These are phyloP conservation scores for Plenodomus biglobosus DNA, from an alignment of 2,329 filamentous ascomycete genomes.

Conservation along the genomic window DNA sequence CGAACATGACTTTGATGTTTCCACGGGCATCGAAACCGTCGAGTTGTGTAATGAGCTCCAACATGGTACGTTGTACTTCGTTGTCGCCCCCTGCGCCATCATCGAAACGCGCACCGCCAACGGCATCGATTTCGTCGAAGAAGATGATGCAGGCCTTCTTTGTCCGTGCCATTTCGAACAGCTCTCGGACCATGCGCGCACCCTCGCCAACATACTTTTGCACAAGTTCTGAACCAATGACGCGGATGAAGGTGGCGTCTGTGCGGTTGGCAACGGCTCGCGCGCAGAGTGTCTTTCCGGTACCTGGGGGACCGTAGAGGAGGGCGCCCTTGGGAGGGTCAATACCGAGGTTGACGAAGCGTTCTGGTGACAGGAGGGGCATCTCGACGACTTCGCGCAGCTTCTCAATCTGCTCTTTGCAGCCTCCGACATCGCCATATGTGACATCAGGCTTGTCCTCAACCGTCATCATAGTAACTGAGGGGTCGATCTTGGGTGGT, in stretches of 20 bases:
- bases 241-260: slow-evolving; percentile 96
- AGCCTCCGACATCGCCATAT: slow-evolving; percentile 97
- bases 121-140: slow-evolving; percentile 97
- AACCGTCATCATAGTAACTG: slow-evolving; percentile 99
- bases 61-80: slow-evolving; percentile 96
- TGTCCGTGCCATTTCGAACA: slow-evolving; percentile 98
- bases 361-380: slow-evolving; percentile 92
- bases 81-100: slow-evolving; percentile 97
- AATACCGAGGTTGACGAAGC: slow-evolving; percentile 98
- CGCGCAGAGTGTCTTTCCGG: slow-evolving; percentile 98
- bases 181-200: slow-evolving; percentile 95
- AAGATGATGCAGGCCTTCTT: slow-evolving; percentile 99
- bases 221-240: slow-evolving; percentile 95
- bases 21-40: slow-evolving; percentile 95
- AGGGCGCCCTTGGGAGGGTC: slow-evolving; percentile 97
- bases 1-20: slow-evolving; percentile 99
- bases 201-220: slow-evolving; percentile 99
- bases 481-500: slow-evolving; percentile 97
- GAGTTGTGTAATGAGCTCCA: slow-evolving; percentile 95
- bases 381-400: slow-evolving; percentile 98
- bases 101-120: slow-evolving; percentile 93
- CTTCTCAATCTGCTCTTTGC: slow-evolving; percentile 99
- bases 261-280: slow-evolving; percentile 97
- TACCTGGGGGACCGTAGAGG: slow-evolving; percentile 94
- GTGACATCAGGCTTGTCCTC: slow-evolving; percentile 99